Evolutionary conservation across 2,329 filamentous ascomycete species (phyloP).

Genomic region (Aspergillus sp.): DNA sequence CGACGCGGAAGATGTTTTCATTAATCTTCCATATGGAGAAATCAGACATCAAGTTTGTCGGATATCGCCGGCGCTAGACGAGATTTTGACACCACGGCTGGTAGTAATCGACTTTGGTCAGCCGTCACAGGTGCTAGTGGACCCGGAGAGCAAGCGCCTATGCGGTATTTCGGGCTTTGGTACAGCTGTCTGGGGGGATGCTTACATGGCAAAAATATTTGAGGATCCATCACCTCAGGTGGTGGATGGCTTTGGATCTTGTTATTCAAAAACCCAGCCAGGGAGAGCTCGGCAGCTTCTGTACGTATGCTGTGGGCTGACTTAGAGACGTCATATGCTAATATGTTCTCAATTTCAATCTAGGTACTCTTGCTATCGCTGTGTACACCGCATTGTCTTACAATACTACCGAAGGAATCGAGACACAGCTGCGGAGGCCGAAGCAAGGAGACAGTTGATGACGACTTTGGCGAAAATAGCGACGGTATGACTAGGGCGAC

Average conservation of each 20-base stretch:
- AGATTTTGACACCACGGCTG: constrained; percentile 53
- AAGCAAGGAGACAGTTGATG: constrained; percentile 37
- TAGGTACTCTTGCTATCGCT: constrained; percentile 43
- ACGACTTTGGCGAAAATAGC: constrained; percentile 31
- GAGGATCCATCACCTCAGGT: constrained; percentile 36
- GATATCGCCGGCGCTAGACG: constrained; percentile 48
- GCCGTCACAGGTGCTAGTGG: constrained; percentile 52
- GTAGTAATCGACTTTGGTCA: constrained; percentile 52
- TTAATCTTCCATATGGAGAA: constrained; percentile 57
- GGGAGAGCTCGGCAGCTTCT: constrained; percentile 34
- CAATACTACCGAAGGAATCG: constrained; percentile 40
- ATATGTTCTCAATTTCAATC: constrained; percentile 1
- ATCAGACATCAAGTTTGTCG: constrained; percentile 52
- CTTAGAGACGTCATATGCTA: not conserved
- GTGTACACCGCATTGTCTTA: constrained; percentile 36
- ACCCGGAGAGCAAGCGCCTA: constrained; percentile 49
- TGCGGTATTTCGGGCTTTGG: constrained; percentile 55
- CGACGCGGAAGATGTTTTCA: constrained; percentile 59
- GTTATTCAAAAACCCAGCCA: constrained; percentile 21
- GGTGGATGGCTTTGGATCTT: constrained; percentile 36
- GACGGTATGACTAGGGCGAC: constrained; percentile 9
- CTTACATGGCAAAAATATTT: constrained; percentile 54
- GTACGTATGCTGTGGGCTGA: constrained; percentile 25
- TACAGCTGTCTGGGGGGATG: constrained; percentile 57
- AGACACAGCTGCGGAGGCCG: constrained; percentile 36